Percentiles rank a stretch among this genome's conserved stretches.
These are phyloP conservation scores for Lentinula boryana DNA, from an alignment of 768 basidiomycete genomes.

Conservation along the genomic window DNA sequence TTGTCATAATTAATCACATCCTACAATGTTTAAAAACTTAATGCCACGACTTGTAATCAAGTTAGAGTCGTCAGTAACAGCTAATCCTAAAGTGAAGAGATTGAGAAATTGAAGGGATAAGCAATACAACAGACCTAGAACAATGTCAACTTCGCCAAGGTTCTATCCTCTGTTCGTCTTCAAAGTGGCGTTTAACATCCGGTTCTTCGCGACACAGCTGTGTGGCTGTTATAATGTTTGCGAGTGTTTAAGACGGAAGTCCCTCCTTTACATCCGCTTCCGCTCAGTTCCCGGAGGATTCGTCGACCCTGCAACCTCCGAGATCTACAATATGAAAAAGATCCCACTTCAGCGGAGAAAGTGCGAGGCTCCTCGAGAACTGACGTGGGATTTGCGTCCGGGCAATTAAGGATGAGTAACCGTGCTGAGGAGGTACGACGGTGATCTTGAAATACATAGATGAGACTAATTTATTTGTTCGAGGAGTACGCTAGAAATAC, in stretches of 20 bases:
- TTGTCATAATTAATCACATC: no score
- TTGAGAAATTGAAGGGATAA: background rate
- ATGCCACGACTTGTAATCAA: background rate
- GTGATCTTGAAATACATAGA: background rate
- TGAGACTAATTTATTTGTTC: background rate
- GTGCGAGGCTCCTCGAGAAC: constrained; percentile 5
- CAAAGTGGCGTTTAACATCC: background rate
- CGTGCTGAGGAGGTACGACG: background rate
- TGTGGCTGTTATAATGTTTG: background rate
- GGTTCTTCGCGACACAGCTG: background rate
- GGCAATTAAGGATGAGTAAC: background rate
- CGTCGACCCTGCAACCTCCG: constrained; percentile 1
- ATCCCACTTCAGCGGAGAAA: constrained; percentile 2
- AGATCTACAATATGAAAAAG: constrained; percentile 1
- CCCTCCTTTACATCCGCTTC: background rate
- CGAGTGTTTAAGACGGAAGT: constrained; percentile 2
- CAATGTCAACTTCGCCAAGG: background rate
- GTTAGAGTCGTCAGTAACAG: background rate
- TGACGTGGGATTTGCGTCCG: constrained; percentile 1
- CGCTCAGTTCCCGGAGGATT: background rate
- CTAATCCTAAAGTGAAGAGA: no score
- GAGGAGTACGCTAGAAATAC: background rate
- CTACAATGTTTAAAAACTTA: no score
- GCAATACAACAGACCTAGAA: background rate
- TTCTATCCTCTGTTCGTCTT: background rate